Evolutionary conservation across 345 rosid species (phyloP).

Genomic region (Lepidium africanum): DNA sequence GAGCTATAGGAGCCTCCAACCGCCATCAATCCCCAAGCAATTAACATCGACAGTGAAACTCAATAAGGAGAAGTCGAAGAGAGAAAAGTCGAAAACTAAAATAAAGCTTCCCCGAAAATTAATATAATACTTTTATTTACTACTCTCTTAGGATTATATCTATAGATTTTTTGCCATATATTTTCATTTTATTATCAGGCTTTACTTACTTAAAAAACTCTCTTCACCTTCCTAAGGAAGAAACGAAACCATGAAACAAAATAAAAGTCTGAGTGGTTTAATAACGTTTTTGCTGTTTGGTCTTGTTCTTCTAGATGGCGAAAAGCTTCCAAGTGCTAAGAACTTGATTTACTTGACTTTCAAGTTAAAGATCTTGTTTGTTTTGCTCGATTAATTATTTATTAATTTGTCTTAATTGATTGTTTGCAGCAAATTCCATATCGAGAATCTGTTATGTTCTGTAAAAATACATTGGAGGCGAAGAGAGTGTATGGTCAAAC

Average conservation of each 20-base stretch:
- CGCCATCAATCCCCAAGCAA: too few relatives aligned
- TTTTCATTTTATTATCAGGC: not conserved
- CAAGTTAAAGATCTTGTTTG: not conserved
- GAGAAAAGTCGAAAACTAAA: too few relatives aligned
- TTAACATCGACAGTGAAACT: too few relatives aligned
- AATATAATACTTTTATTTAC: not conserved
- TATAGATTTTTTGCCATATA: not conserved
- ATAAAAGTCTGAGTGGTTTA: not conserved
- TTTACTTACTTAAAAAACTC: not conserved
- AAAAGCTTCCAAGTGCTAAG: conserved; percentile 23
- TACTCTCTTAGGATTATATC: not conserved
- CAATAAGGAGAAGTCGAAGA: too few relatives aligned
- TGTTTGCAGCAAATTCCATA: conserved; percentile 24
- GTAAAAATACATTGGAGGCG: conserved; percentile 20
- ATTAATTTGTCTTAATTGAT: not conserved
- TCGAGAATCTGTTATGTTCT: conserved; percentile 16
- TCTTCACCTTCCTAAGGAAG: conserved; percentile 2
- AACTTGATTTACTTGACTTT: not conserved
- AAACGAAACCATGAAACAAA: not conserved
- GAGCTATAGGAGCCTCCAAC: too few relatives aligned
- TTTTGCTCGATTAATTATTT: not conserved
- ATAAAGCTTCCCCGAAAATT: too few relatives aligned
- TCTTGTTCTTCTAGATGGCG: conserved; percentile 9
- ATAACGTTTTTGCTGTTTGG: not conserved
- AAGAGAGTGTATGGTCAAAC: conserved; percentile 28